Percentiles rank a stretch among this genome's conserved stretches.
phyloP scores from a whole-genome alignment of 768 basidiomycete species.

The Cystoderma amianthinum region DNA sequence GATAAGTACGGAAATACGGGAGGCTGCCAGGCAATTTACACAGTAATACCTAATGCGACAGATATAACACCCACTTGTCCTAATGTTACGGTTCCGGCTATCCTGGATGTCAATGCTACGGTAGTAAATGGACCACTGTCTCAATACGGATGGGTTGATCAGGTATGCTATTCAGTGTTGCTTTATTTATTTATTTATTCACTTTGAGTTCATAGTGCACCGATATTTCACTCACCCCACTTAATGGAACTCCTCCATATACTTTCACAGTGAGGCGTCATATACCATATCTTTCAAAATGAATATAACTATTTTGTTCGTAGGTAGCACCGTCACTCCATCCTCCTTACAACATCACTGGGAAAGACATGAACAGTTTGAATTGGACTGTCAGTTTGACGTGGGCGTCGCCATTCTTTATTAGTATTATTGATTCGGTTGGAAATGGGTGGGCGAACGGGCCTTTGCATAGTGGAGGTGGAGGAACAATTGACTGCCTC shows the following conservation, averaged over 20 bases:
- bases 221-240: slow-evolving; percentile 44
- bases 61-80: slow-evolving; percentile 34
- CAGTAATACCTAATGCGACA: slow-evolving; percentile 39
- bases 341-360: slow-evolving; percentile 53
- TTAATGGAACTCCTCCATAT: slow-evolving; percentile 55
- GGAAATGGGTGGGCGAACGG: slow-evolving; percentile 52
- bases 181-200: background rate
- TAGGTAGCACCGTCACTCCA: slow-evolving; percentile 56
- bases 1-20: slow-evolving; percentile 52
- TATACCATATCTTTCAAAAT: background rate
- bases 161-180: slow-evolving; percentile 24
- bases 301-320: background rate
- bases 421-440: slow-evolving; percentile 43
- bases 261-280: slow-evolving; percentile 39
- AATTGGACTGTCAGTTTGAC: slow-evolving; percentile 55
- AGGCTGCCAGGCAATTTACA: slow-evolving; percentile 54
- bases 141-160: slow-evolving; percentile 52
- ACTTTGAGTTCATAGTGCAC: slow-evolving; percentile 35
- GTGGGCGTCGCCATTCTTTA: slow-evolving; percentile 49
- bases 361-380: slow-evolving; percentile 27
- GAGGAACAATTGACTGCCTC: slow-evolving; percentile 33
- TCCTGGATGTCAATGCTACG: slow-evolving; percentile 37
- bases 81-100: slow-evolving; percentile 40
- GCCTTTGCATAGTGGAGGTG: slow-evolving; percentile 47
- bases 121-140: slow-evolving; percentile 44